Base-by-base conservation (phyloP, 2,329 filamentous ascomycete genomes). In the Magnaporthales sp. region DNA sequence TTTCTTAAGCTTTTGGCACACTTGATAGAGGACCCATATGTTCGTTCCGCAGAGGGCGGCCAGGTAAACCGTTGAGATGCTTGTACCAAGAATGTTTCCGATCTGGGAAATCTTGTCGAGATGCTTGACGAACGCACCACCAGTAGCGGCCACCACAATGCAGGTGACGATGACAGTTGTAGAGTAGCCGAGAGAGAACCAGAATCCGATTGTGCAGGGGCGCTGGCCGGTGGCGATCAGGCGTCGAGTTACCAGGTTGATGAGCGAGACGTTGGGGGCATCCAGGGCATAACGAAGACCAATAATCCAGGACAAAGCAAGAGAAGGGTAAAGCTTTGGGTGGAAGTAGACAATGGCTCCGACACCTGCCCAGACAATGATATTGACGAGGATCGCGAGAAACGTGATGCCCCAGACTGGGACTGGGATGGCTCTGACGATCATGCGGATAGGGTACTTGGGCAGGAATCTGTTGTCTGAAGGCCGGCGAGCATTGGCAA, bases 221-320 rank as follows among this genome's bases (percentile, higher is more conserved):
- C 87, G 86, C 74, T 95, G 92, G 22, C 92, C 93, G 0, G 91
- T 86, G 0, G 93, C 93, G 51, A 98, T 87, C 27, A 98, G 86
- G 7, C 94, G 88, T 3, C 95, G 86, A 0, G 95, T 98, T 89
- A 96, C 96, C 51, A 98, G 85, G 77, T 98, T 94, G 73, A 98
- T 99, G 69, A 93, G 94, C 72, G 79, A 78, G 73, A 84, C 86
- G 76, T 98, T 95, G 77, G 98, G 94, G n/a, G 94, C 95, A 74
- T 98, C 95, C 61, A 98, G 86, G n/a, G 94, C 94, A 81, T 98
- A 94, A 58, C 94, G 90, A 13, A 98, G 84, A 2, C 94, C 94
- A 11, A 98, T 85, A 0, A 92, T 92, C 77, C 96, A 98, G 29
- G 93, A 89, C 0, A 98, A 85, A 1, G 93, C 88, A 1, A 93